These are phyloP conservation scores for Colletotrichum agaves DNA, from an alignment of 2,329 filamentous ascomycete genomes.

Conservation along the genomic window DNA sequence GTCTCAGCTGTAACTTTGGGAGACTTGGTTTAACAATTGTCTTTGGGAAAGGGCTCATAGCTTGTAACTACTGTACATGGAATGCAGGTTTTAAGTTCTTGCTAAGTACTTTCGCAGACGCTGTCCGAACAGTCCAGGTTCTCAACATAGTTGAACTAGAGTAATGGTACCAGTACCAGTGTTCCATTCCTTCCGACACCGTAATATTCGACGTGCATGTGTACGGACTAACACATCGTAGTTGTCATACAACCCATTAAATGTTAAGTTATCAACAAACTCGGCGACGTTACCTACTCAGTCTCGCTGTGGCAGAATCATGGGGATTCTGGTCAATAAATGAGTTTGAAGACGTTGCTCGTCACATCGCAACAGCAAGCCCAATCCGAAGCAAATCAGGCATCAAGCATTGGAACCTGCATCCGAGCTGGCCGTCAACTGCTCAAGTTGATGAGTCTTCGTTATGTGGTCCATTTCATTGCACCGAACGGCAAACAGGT, in stretches of 20 bases:
- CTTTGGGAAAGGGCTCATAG: not conserved
- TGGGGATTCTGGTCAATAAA: not conserved
- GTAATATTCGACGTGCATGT: conserved; percentile 9
- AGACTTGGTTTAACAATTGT: not conserved
- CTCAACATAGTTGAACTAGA: not conserved
- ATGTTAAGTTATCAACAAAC: too few species aligned
- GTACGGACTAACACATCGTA: not conserved
- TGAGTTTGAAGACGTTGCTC: not conserved
- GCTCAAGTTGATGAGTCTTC: too few species aligned
- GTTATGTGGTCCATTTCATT: too few species aligned
- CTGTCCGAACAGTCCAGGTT: not conserved
- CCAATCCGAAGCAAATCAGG: too few species aligned
- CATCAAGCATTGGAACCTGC: too few species aligned
- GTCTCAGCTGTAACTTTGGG: not conserved
- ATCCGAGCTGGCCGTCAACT: too few species aligned
- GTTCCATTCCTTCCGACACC: not conserved
- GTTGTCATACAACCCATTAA: not conserved
- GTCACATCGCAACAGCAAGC: not conserved
- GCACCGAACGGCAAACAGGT: not conserved
- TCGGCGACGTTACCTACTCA: conserved; percentile 8
- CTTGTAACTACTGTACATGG: too few species aligned
- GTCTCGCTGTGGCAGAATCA: not conserved
- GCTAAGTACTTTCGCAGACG: not conserved
- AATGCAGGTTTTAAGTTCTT: not conserved
- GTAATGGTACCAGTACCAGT: not conserved